Conservation (phyloP, 192 early-diverging fungal species). For the Mortierella hygrophila region DNA sequence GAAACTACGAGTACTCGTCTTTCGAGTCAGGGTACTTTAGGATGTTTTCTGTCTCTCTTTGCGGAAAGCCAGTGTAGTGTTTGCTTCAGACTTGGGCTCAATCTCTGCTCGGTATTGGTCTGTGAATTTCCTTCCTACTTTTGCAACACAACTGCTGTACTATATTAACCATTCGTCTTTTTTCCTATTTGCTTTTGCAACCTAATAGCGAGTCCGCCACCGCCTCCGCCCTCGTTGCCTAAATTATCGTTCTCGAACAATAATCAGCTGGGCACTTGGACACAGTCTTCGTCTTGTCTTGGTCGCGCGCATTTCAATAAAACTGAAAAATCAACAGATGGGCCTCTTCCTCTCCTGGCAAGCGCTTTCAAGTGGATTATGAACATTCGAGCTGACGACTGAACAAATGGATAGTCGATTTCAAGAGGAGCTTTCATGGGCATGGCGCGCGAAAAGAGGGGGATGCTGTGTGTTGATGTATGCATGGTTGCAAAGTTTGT, state of each 20-base stretch:
- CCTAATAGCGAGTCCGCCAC: slow-evolving; percentile 80
- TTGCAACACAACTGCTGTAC: not conserved
- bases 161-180: slow-evolving; percentile 3
- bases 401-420: too few species aligned
- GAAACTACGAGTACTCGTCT: not conserved
- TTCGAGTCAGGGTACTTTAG: not conserved
- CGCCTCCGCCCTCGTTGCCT: slow-evolving; percentile 86
- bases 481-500: not conserved
- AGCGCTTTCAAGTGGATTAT: not conserved
- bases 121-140: not conserved
- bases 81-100: not conserved
- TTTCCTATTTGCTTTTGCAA: slow-evolving; percentile 8
- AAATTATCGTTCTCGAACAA: slow-evolving; percentile 58
- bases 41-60: not conserved
- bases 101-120: slow-evolving; percentile 17
- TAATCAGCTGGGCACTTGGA: slow-evolving; percentile 4
- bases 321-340: slow-evolving; percentile 5
- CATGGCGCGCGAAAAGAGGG: not conserved
- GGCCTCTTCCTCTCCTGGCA: not conserved
- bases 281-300: slow-evolving; percentile 12
- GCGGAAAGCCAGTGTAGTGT: not conserved
- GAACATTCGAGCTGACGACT: too few species aligned
- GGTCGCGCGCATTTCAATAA: slow-evolving; percentile 49
- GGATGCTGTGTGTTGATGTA: not conserved
- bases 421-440: not conserved